These are phyloP conservation scores for Leptographium radiaticola DNA, from an alignment of 2,329 filamentous ascomycete species.

Conservation along the genomic window DNA sequence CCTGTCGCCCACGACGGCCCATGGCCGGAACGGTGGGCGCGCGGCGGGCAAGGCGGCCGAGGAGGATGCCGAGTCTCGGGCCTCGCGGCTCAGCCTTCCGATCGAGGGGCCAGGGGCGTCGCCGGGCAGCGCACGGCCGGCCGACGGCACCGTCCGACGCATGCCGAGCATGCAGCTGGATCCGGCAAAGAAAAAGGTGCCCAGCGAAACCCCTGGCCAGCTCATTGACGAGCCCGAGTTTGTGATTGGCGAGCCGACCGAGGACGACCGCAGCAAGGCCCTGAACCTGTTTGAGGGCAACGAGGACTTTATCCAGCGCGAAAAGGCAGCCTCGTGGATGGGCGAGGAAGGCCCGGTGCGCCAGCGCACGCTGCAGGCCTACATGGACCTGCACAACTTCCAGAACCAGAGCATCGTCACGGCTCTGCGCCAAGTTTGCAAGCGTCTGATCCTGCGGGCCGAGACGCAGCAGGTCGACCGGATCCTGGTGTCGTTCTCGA, in stretches of 20 bases:
- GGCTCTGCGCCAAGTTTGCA: constrained; percentile 69
- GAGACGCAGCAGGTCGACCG: constrained; percentile 96
- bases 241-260: constrained; percentile 43
- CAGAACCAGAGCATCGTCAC: constrained; percentile 65
- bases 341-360: constrained; percentile 57
- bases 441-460: constrained; percentile 67
- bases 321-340: constrained; percentile 76
- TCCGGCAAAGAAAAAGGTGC: constrained; percentile 2
- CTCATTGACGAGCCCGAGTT: constrained; percentile 46
- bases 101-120: constrained; percentile 25
- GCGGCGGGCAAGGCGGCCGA: neutral
- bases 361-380: constrained; percentile 53
- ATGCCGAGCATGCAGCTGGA: constrained; percentile 33
- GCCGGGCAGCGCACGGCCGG: constrained; percentile 21
- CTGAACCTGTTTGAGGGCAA: constrained; percentile 73
- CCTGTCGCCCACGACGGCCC: neutral
- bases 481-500: constrained; percentile 78
- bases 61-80: constrained; percentile 16
- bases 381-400: constrained; percentile 90
- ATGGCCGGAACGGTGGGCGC: neutral
- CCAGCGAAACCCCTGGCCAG: constrained; percentile 13
- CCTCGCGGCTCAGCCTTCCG: constrained; percentile 28
- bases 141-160: constrained; percentile 25
- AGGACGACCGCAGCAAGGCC: constrained; percentile 65
- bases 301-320: constrained; percentile 67